A percentile compares a stretch with the other conserved stretches of the same genome.
phyloP scores from a whole-genome alignment of 768 basidiomycete species.

The Termitomyces sp. region DNA sequence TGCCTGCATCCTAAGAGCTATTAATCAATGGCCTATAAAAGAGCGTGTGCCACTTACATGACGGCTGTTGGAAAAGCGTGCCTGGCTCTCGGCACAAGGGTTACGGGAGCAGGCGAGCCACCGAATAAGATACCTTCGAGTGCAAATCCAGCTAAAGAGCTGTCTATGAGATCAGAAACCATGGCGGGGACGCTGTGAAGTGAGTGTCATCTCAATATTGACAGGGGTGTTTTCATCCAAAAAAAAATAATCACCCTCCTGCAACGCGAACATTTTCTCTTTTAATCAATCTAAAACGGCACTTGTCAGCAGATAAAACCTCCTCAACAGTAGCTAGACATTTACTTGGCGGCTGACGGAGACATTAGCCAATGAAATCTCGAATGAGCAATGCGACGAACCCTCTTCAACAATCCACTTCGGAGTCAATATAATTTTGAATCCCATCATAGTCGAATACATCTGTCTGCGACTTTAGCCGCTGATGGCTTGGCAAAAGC shows the following conservation, averaged over 20 bases:
- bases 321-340: not conserved
- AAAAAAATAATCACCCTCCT: constrained; percentile 36
- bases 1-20: constrained; percentile 38
- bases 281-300: constrained; percentile 35
- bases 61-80: constrained; percentile 41
- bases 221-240: not conserved
- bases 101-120: constrained; percentile 47
- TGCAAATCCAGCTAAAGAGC: constrained; percentile 37
- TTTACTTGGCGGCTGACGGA: constrained; percentile 24
- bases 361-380: constrained; percentile 3
- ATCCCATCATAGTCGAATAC: constrained; percentile 47
- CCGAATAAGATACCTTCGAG: constrained; percentile 49
- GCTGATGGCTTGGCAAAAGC: not conserved
- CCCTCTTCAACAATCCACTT: constrained; percentile 57
- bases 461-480: constrained; percentile 29
- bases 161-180: constrained; percentile 57
- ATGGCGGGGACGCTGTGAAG: constrained; percentile 52
- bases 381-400: constrained; percentile 17
- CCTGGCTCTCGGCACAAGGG: constrained; percentile 38
- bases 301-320: not conserved
- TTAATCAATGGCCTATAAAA: not conserved
- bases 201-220: not conserved
- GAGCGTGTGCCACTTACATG: constrained; percentile 26
- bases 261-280: constrained; percentile 47
- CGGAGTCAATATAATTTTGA: constrained; percentile 50